phyloP scores from a whole-genome alignment of 2,329 filamentous ascomycete species.

The Amesomyces nigricolor region DNA sequence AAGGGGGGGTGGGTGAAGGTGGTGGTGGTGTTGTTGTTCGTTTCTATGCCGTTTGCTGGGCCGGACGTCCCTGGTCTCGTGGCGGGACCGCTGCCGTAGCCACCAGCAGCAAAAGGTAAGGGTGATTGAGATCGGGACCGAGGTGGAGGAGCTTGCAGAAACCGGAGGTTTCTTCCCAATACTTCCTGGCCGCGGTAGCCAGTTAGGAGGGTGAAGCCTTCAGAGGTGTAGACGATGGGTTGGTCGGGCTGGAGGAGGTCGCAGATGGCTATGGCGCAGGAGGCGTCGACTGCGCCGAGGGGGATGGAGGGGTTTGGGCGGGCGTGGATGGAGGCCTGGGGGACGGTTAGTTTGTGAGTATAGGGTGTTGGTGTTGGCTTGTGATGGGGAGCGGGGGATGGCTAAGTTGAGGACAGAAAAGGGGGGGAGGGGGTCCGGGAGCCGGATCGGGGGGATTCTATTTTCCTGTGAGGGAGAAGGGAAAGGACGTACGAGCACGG shows the following conservation, averaged over 20 bases:
- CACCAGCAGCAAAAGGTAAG: background rate
- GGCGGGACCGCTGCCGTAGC: no score
- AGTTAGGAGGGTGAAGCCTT: constrained; percentile 71
- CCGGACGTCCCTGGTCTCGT: no score
- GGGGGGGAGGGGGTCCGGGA: no score
- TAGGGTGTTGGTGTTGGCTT: background rate
- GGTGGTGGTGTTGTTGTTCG: no score
- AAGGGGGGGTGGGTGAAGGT: no score
- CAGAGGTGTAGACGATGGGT: constrained; percentile 80
- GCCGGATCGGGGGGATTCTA: no score
- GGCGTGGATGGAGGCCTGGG: constrained; percentile 5
- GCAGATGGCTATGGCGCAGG: constrained; percentile 77
- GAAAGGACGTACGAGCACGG: constrained; percentile 43
- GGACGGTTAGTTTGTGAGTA: no score
- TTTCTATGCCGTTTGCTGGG: no score
- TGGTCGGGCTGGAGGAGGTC: constrained; percentile 67
- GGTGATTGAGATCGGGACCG: background rate
- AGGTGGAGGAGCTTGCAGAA: constrained; percentile 67
- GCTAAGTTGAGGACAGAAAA: background rate
- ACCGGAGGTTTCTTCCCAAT: constrained; percentile 75
- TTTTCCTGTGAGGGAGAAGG: no score
- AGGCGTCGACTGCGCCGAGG: constrained; percentile 76
- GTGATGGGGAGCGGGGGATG: background rate
- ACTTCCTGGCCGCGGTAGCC: constrained; percentile 72
- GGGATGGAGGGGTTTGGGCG: constrained; percentile 47